These are phyloP conservation scores for Fremontodendron californicum DNA, from an alignment of 345 rosid species.

Conservation along the genomic window DNA sequence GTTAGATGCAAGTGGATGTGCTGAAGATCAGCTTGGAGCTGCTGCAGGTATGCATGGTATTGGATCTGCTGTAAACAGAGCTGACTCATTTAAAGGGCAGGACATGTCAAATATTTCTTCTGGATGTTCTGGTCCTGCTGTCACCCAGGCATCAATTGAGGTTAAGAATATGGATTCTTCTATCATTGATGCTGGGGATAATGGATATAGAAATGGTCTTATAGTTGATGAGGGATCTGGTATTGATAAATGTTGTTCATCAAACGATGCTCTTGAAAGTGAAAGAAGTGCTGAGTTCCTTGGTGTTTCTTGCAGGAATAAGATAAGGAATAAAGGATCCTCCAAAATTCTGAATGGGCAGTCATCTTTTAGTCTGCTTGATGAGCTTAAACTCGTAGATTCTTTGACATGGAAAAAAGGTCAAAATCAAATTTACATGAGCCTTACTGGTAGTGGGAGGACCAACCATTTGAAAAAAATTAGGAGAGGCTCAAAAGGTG, in stretches of 20 bases:
- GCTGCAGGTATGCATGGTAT: constrained; percentile 18
- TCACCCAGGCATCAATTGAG: constrained; percentile 38
- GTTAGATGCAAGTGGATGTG: constrained; percentile 19
- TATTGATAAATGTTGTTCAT: constrained; percentile 48
- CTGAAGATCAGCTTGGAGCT: constrained; percentile 22
- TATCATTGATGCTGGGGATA: constrained; percentile 26
- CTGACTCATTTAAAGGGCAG: constrained; percentile 27
- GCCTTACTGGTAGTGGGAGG: constrained; percentile 24
- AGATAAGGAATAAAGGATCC: constrained; percentile 13
- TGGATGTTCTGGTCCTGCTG: constrained; percentile 38
- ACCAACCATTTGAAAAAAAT: constrained; percentile 15
- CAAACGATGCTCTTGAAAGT: constrained; percentile 43
- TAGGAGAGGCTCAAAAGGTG: constrained; percentile 23
- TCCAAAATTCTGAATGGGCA: constrained; percentile 20
- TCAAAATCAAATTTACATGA: constrained; percentile 15
- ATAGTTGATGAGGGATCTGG: constrained; percentile 48
- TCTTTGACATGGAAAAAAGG: constrained; percentile 43
- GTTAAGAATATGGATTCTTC: constrained; percentile 31
- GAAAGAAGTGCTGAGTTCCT: constrained; percentile 39
- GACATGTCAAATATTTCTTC: constrained; percentile 45
- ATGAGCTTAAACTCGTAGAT: constrained; percentile 50
- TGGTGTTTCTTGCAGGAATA: constrained; percentile 21
- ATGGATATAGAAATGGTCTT: constrained; percentile 21
- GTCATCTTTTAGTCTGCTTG: constrained; percentile 41
- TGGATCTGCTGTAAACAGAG: constrained; percentile 20